Evolutionary conservation across 2,329 filamentous ascomycete species (phyloP).

Genomic region (Clonostachys solani): DNA sequence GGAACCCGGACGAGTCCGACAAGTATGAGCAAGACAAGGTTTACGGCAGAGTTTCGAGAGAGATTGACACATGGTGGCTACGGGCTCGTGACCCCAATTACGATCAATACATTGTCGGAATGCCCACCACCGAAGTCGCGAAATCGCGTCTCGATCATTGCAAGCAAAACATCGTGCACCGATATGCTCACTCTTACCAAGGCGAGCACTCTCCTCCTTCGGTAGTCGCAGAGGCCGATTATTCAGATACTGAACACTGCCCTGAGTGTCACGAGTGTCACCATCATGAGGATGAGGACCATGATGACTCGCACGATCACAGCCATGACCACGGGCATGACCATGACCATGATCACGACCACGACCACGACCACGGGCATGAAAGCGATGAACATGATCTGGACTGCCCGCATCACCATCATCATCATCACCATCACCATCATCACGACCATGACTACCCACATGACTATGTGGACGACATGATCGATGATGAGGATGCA

Average conservation of each 20-base stretch:
- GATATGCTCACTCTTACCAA: slow-evolving; percentile 42
- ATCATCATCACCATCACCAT: slow-evolving; percentile 24
- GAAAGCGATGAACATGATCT: slow-evolving; percentile 14
- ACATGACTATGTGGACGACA: slow-evolving; percentile 46
- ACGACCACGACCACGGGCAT: slow-evolving; percentile 18
- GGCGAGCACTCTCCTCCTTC: slow-evolving; percentile 31
- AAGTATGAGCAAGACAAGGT: slow-evolving; percentile 55
- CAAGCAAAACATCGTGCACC: slow-evolving; percentile 54
- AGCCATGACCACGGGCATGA: slow-evolving; percentile 15
- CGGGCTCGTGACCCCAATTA: slow-evolving; percentile 56
- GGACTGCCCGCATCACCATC: slow-evolving; percentile 11
- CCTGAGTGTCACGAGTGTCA: slow-evolving; percentile 23
- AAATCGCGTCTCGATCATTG: slow-evolving; percentile 53
- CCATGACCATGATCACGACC: slow-evolving; percentile 6
- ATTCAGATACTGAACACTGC: slow-evolving; percentile 30
- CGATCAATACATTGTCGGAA: slow-evolving; percentile 51
- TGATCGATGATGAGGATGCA: slow-evolving; percentile 62
- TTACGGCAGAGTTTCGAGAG: slow-evolving; percentile 58
- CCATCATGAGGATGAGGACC: slow-evolving; percentile 21
- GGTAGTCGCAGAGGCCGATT: slow-evolving; percentile 28
- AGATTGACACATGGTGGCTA: slow-evolving; percentile 64
- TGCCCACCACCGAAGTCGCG: slow-evolving; percentile 58
- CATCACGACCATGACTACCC: slow-evolving; percentile 28
- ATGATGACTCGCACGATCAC: slow-evolving; percentile 38
- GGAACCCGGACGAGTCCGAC: slow-evolving; percentile 47